A percentile compares a stretch with the other conserved stretches of the same genome.
These are phyloP conservation scores for Neurospora sp. DNA, from an alignment of 495 filamentous ascomycete genomes.

Conservation along the genomic window DNA sequence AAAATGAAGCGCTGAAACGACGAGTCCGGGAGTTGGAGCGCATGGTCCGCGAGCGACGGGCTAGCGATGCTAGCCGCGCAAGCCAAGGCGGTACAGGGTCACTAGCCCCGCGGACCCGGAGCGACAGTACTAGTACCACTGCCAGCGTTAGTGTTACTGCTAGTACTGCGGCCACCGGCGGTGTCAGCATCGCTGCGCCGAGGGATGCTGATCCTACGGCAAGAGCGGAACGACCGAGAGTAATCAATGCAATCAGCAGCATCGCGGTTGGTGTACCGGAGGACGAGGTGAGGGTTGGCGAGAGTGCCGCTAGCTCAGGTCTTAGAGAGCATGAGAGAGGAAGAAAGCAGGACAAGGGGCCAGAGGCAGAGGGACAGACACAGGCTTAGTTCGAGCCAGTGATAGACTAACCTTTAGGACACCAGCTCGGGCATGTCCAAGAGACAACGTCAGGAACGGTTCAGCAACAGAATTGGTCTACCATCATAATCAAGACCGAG, in stretches of 20 bases:
- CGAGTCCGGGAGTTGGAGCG: constrained; percentile 67
- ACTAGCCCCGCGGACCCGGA: constrained; percentile 8
- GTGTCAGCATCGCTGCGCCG: constrained; percentile 22
- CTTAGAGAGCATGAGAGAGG: constrained; percentile 4
- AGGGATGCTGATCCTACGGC: constrained; percentile 9
- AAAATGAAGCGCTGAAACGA: constrained; percentile 69
- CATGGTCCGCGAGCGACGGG: constrained; percentile 33
- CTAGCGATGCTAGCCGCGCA: constrained; percentile 30
- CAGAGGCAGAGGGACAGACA: not conserved
- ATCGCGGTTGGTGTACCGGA: constrained; percentile 36
- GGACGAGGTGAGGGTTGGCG: constrained; percentile 42
- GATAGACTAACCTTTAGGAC: not conserved
- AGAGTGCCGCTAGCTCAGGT: constrained; percentile 45
- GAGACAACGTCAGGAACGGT: not conserved
- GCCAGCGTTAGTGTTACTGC: constrained; percentile 32
- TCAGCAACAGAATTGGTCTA: not conserved
- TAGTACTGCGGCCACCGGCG: constrained; percentile 16
- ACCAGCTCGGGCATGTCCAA: not conserved
- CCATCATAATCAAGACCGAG: not conserved
- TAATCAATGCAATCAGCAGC: constrained; percentile 27
- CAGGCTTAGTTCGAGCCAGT: not conserved
- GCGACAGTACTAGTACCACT: constrained; percentile 32
- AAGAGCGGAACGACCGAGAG: constrained; percentile 20
- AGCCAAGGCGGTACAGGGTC: constrained; percentile 3
- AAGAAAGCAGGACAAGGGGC: not conserved